Conservation (phyloP, 371 early-diverging fungal genomes). For the Chytridium lagenaria region DNA sequence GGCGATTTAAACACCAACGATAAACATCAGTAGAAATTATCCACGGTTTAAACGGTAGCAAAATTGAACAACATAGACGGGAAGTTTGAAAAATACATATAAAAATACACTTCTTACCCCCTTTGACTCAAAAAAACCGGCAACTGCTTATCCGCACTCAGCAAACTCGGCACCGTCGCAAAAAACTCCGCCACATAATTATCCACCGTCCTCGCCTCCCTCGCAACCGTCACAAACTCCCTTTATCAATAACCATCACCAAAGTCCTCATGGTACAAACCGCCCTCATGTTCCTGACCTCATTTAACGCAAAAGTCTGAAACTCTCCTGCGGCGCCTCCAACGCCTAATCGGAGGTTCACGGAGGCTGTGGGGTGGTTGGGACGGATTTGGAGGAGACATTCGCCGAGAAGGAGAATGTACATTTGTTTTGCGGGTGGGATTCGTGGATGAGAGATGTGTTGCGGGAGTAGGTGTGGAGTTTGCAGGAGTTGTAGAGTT, state of each 20-base stretch:
- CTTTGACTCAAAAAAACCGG: slow-evolving; percentile 29
- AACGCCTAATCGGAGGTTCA: slow-evolving; percentile 21
- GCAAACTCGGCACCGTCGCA: slow-evolving; percentile 31
- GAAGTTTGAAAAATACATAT: neutral
- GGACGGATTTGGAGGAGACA: slow-evolving; percentile 32
- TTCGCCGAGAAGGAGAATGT: slow-evolving; percentile 35
- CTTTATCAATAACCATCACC: slow-evolving; percentile 30
- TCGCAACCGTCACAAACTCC: slow-evolving; percentile 30
- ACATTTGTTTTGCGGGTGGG: slow-evolving; percentile 30
- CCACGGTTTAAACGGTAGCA: neutral
- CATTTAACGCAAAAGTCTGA: slow-evolving; percentile 4
- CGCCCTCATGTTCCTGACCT: slow-evolving; percentile 28
- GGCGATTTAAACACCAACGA: too few species aligned
- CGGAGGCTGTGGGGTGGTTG: slow-evolving; percentile 25
- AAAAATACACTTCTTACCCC: slow-evolving; percentile 20
- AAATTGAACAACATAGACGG: neutral
- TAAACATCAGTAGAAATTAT: neutral
- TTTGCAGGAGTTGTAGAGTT: slow-evolving; percentile 40
- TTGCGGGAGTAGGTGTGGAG: slow-evolving; percentile 30
- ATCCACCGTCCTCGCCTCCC: slow-evolving; percentile 36
- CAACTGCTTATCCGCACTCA: slow-evolving; percentile 30
- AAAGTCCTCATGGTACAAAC: slow-evolving; percentile 31
- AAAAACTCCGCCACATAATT: slow-evolving; percentile 33
- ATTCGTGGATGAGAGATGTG: slow-evolving; percentile 35
- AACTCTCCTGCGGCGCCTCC: slow-evolving; percentile 38